Evolutionary conservation across 345 rosid species (phyloP), one percentile per base, ranked within the genome.

Genomic region (Raphanus raphanistrum): DNA sequence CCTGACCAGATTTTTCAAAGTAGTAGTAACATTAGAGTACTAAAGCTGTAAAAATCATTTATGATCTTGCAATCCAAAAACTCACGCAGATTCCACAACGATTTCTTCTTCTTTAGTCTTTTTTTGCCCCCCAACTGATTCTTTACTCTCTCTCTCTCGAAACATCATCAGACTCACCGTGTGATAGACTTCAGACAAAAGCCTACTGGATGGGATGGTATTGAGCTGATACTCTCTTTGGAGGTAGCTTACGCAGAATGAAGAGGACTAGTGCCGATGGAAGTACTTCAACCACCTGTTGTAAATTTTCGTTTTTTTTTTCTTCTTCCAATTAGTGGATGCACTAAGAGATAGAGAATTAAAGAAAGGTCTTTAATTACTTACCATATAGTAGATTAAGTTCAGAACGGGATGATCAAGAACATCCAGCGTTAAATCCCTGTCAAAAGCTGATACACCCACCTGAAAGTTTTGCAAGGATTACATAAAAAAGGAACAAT

Each of bases 201-300:
- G 35, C 43, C 81, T 90, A 96, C 29, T 89, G 90, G 75, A 93
- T 96, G 0, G 92, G 98, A 80, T 93, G 98, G 84, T 96, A 93
- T 57, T 96, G 97, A 17, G 94, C 93, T 1, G 97, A 93, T 63
- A 91, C 72, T 87, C 99, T 85, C 89, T 91, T 96, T 15, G 98
- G 96, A 64, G 97, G 97, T 90, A 93, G 72, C 88, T 93, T 91
- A 4, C 98, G 96, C 67, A 96, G 84, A 79, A 96, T 93, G 81
- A 82, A 93, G 61, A 96, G 91, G 74, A 93, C 98, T 12, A 96
- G 79, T 43, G 99, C 95, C 1, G 99, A 93, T 70, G 99, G 99
- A 65, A 93, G 88, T 74, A 96, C 91, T 92, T 96, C 99, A 25
- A 88, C 97, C 41, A 96, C 81, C 98, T 96, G 97, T 28, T 55